Evolutionary conservation across 164 flowering plant genomes (phyloP).

Genomic region (Platanus orientalis): DNA sequence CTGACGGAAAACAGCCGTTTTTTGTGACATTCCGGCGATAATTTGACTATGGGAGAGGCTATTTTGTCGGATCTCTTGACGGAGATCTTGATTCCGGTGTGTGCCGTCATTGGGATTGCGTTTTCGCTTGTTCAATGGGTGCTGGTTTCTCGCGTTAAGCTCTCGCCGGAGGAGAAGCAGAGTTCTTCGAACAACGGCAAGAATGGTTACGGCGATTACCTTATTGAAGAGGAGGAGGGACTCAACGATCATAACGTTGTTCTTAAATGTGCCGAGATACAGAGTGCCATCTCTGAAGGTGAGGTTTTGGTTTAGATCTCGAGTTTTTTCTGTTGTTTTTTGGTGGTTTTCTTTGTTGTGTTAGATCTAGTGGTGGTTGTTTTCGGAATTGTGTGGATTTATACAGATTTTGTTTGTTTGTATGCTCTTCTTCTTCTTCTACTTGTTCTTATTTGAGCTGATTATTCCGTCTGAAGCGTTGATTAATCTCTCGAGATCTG

Average conservation of each 20-base stretch:
- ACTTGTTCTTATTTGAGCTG: too few species aligned
- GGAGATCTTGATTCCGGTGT: constrained; percentile 63
- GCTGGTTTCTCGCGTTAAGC: too few species aligned
- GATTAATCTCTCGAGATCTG: too few species aligned
- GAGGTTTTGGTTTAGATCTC: constrained; percentile 12
- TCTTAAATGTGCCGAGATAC: constrained; percentile 71
- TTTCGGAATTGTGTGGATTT: not conserved
- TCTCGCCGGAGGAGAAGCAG: constrained; percentile 43
- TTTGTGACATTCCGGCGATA: not conserved
- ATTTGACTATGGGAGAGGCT: constrained; percentile 11
- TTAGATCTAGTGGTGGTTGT: not conserved
- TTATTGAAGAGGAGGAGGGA: constrained; percentile 85
- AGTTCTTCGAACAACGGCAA: constrained; percentile 29
- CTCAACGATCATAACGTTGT: constrained; percentile 60
- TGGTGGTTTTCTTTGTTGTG: not conserved
- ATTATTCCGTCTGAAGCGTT: too few species aligned
- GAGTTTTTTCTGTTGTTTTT: not conserved
- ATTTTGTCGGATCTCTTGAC: constrained; percentile 49
- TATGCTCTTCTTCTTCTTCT: too few species aligned
- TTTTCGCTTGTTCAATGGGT: constrained; percentile 76
- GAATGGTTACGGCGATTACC: constrained; percentile 48
- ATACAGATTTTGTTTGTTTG: not conserved
- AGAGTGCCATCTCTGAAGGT: constrained; percentile 84
- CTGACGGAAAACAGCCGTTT: not conserved
- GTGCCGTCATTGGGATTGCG: constrained; percentile 62